These are phyloP conservation scores for Mimosa pudica DNA, from an alignment of 306 rosid species.

Conservation along the genomic window DNA sequence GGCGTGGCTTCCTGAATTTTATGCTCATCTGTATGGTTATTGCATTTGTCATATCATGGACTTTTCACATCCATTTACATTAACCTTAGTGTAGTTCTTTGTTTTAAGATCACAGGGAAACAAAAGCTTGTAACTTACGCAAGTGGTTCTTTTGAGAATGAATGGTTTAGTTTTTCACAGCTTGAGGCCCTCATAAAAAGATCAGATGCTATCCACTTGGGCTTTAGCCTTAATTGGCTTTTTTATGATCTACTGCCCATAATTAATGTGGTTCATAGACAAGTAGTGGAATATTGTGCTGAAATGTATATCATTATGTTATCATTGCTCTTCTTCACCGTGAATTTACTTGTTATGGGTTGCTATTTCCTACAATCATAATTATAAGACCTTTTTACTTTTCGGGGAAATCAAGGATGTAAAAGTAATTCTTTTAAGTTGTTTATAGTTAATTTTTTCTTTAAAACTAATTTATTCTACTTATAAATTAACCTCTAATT, in stretches of 20 bases:
- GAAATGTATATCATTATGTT: slow-evolving; percentile 40
- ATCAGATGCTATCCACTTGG: slow-evolving; percentile 23
- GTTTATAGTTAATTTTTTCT: no score
- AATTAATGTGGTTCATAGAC: slow-evolving; percentile 36
- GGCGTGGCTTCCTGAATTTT: slow-evolving; percentile 90
- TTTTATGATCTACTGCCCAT: slow-evolving; percentile 10
- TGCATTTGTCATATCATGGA: slow-evolving; percentile 96
- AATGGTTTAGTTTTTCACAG: slow-evolving; percentile 19
- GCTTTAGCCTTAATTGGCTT: slow-evolving; percentile 37
- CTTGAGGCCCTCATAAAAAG: slow-evolving; percentile 30
- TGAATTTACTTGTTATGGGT: neutral
- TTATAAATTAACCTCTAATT: no score
- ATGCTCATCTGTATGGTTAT: slow-evolving; percentile 93
- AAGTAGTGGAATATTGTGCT: slow-evolving; percentile 37
- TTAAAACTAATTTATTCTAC: no score
- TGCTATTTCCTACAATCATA: neutral
- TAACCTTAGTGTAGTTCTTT: slow-evolving; percentile 42
- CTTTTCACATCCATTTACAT: slow-evolving; percentile 81
- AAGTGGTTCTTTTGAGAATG: slow-evolving; percentile 19
- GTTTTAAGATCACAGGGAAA: slow-evolving; percentile 10
- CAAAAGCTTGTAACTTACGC: slow-evolving; percentile 2
- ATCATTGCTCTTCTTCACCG: slow-evolving; percentile 16
- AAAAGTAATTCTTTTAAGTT: no score
- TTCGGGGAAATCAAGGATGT: no score
- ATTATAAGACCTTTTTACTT: no score